These are phyloP conservation scores for Tuber calosporum DNA, from an alignment of 495 filamentous ascomycete genomes.

Conservation along the genomic window DNA sequence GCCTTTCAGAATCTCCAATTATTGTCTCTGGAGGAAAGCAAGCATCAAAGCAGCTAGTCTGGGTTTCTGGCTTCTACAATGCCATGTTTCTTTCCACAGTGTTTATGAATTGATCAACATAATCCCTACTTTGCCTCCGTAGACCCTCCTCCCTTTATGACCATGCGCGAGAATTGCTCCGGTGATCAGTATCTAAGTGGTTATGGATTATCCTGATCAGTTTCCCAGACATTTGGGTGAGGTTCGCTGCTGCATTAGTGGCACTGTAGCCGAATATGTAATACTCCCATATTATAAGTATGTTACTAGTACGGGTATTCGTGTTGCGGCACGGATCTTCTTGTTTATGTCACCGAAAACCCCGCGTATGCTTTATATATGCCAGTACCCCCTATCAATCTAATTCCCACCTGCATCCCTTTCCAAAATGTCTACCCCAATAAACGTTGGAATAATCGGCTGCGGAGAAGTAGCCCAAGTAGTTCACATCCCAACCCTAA, in stretches of 20 bases:
- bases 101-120: no score
- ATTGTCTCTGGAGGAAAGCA: no score
- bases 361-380: not conserved
- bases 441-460: constrained; percentile 48
- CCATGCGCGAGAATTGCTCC: no score
- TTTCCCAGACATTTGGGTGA: not conserved
- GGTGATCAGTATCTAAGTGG: no score
- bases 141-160: no score
- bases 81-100: no score
- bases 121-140: no score
- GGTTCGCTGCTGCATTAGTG: not conserved
- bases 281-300: not conserved
- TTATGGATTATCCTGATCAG: not conserved
- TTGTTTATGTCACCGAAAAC: not conserved
- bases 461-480: constrained; percentile 49
- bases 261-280: not conserved
- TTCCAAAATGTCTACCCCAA: not conserved
- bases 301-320: not conserved
- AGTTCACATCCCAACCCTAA: constrained; percentile 49
- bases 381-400: not conserved
- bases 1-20: no score
- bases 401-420: not conserved
- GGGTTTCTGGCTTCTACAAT: no score
- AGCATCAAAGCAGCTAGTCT: no score
- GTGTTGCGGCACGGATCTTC: not conserved